These are phyloP conservation scores for Xylariaceae sp. DNA, from an alignment of 2,329 filamentous ascomycete species.

Conservation along the genomic window DNA sequence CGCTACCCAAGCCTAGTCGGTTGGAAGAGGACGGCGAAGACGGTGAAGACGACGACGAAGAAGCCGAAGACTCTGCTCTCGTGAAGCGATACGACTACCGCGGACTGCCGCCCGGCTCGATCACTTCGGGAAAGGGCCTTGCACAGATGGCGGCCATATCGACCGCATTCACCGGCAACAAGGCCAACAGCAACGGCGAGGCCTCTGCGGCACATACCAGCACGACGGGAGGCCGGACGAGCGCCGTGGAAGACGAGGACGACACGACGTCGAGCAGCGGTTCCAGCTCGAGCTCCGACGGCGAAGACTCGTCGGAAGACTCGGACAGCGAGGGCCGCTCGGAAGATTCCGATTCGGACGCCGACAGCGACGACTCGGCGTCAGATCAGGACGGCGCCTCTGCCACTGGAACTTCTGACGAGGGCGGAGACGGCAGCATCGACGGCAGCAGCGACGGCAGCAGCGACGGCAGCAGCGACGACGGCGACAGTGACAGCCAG, in stretches of 20 bases:
- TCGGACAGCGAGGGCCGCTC: conserved; percentile 10
- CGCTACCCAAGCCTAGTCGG: too few relatives aligned
- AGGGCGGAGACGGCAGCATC: conserved; percentile 1
- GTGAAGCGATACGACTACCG: conserved; percentile 19
- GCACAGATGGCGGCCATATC: conserved; percentile 26
- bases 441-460: conserved; percentile 10
- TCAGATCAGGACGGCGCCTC: conserved; percentile 8
- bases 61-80: background rate
- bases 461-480: conserved; percentile 10
- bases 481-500: conserved; percentile 7
- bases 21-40: background rate
- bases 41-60: background rate
- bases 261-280: conserved; percentile 18
- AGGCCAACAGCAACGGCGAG: conserved; percentile 19
- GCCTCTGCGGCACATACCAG: conserved; percentile 13
- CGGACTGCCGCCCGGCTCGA: conserved; percentile 32
- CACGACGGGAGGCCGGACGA: conserved; percentile 9
- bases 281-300: conserved; percentile 18
- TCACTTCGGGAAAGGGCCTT: conserved; percentile 28
- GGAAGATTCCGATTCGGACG: conserved; percentile 8
- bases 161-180: conserved; percentile 19
- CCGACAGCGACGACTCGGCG: conserved; percentile 5
- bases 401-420: background rate
- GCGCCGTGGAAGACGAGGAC: conserved; percentile 12
- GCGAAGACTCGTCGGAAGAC: conserved; percentile 9